phyloP scores from a whole-genome alignment of 139 green algal species.

The Volvox africanus region DNA sequence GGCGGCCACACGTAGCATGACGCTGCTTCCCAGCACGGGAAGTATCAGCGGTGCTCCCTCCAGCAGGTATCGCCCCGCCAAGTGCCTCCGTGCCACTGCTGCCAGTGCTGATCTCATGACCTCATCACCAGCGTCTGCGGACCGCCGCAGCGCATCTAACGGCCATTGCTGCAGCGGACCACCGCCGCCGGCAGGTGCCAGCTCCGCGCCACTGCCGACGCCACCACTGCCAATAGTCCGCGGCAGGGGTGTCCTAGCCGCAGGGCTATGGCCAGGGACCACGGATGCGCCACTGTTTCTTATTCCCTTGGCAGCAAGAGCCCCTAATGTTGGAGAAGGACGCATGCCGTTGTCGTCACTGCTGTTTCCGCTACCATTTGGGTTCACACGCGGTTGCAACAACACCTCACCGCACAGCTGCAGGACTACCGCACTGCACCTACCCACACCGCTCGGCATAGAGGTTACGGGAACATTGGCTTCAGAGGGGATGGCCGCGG shows the following conservation, averaged over 20 bases:
- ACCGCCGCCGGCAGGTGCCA: conserved; percentile 21
- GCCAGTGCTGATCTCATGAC: conserved; percentile 28
- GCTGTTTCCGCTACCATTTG: conserved; percentile 16
- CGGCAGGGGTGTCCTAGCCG: neutral
- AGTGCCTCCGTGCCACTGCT: conserved; percentile 45
- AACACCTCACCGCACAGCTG: conserved; percentile 43
- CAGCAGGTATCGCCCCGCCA: conserved; percentile 62
- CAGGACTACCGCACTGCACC: neutral
- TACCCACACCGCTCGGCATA: neutral
- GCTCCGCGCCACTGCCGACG: neutral
- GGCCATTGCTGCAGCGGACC: conserved; percentile 42
- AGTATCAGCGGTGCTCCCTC: conserved; percentile 64
- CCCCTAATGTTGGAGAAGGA: neutral
- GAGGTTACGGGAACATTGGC: neutral
- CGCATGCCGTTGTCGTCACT: neutral
- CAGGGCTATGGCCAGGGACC: neutral
- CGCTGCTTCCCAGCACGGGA: conserved; percentile 63
- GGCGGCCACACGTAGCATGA: conserved; percentile 4
- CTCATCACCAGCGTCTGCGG: conserved; percentile 24
- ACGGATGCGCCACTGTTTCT: neutral
- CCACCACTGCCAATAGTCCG: neutral
- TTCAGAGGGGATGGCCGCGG: too few species aligned
- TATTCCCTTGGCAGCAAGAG: neutral
- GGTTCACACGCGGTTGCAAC: conserved; percentile 6
- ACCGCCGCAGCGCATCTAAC: conserved; percentile 14